Evolutionary conservation across 2,329 filamentous ascomycete genomes (phyloP), one percentile per base, ranked within the genome.

Genomic region (Colletotrichum truncatum): DNA sequence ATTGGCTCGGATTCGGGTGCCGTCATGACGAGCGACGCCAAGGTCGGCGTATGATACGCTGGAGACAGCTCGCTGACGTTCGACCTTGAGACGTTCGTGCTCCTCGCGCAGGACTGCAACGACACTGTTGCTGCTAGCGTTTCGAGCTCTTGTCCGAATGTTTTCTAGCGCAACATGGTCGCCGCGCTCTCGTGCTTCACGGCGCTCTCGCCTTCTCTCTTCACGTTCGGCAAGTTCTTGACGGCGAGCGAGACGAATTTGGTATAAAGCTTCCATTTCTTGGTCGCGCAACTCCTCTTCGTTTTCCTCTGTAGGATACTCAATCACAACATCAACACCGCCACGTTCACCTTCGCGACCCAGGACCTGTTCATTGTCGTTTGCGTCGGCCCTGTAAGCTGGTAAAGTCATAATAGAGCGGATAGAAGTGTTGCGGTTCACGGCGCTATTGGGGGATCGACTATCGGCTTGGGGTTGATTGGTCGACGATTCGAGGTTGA

Each of bases 351-450:
- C 96, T 77, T 97, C 96, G 5, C 94, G 87, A 7, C 90, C 96
- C 49, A 98, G 84, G 2, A 98, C 89, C 70, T 90, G 90, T 77
- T 99, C 96, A 46, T 88, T 90, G 18, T 92, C 90, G 52, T 88
- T 85, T 0, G 93, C 88, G 26, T 88, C 88, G 14, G 85, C 86
- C 3, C 91, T 90, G 76, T 99, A 99, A 0, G 92, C 87, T 0
- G 96, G 96, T 3, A 99, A 81, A 0, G 96, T 98, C 86, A 98
- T 96, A 60, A 98, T 89, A n/a, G 93, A 97, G 59, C 95, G 90
- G 46, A 98, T 85, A 8, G 93, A 97, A 1, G 93, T 94, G 72
- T 95, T 91, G 30, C 95, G 88, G 74, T 95, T 92, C 11, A 97
- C 88, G 1, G 75, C 78, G 34, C 75, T 58, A 70, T 73, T 70